phyloP scores from a whole-genome alignment of 352 stramenopile species.

The Phytophthora pini region DNA sequence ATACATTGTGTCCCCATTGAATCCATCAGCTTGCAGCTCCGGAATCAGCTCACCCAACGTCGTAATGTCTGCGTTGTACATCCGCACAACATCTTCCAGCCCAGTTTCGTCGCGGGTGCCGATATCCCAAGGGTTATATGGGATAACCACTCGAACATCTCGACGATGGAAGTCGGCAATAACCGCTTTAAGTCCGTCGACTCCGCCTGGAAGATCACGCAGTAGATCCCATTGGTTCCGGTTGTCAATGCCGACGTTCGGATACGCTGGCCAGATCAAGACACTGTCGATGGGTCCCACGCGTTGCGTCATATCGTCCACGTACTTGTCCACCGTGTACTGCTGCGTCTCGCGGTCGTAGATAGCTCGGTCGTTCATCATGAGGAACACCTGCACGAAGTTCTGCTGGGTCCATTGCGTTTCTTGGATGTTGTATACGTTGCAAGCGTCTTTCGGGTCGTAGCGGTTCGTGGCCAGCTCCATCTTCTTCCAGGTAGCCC shows the following conservation, averaged over 20 bases:
- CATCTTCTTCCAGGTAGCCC: slow-evolving; percentile 73
- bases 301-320: slow-evolving; percentile 57
- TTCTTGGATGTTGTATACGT: slow-evolving; percentile 71
- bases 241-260: slow-evolving; percentile 84
- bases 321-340: slow-evolving; percentile 78
- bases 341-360: slow-evolving; percentile 67
- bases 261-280: slow-evolving; percentile 85
- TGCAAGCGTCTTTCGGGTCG: slow-evolving; percentile 55
- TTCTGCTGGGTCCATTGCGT: slow-evolving; percentile 79
- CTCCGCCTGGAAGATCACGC: slow-evolving; percentile 59
- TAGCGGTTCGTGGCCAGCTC: slow-evolving; percentile 77
- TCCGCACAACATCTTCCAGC: slow-evolving; percentile 61
- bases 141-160: slow-evolving; percentile 71
- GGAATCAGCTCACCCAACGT: slow-evolving; percentile 52
- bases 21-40: slow-evolving; percentile 64
- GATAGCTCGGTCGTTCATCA: slow-evolving; percentile 82
- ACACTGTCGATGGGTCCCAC: slow-evolving; percentile 79
- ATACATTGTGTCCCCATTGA: slow-evolving; percentile 92
- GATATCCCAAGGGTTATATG: slow-evolving; percentile 88
- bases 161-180: slow-evolving; percentile 69
- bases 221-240: slow-evolving; percentile 86
- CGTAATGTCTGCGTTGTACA: slow-evolving; percentile 78
- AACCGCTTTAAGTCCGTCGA: slow-evolving; percentile 51
- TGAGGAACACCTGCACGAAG: slow-evolving; percentile 79
- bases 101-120: slow-evolving; percentile 65